Conservation (phyloP, 2,329 filamentous ascomycete species). For the Purpureocillium lavendulum region DNA sequence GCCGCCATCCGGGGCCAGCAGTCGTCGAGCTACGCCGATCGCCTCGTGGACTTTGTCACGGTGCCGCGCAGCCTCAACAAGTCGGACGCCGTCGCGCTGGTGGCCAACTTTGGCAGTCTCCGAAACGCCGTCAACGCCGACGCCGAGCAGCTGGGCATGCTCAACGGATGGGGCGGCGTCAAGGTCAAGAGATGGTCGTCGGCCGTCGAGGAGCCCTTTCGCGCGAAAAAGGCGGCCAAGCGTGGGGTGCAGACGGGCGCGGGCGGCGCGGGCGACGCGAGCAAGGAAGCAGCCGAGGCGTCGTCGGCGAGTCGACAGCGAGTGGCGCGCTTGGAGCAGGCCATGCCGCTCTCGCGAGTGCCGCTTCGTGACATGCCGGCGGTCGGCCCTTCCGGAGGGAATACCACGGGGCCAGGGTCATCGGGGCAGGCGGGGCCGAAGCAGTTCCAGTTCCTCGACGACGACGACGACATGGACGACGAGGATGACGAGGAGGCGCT, state of each 20-base stretch:
- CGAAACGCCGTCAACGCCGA: conserved; percentile 80
- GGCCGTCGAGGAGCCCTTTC: conserved; percentile 78
- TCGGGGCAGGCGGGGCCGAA: conserved; percentile 7
- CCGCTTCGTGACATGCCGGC: conserved; percentile 31
- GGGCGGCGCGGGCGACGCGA: not conserved
- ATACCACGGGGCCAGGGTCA: not conserved
- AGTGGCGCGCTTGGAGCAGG: conserved; percentile 24
- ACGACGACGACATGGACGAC: conserved; percentile 36
- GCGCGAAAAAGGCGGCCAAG: conserved; percentile 63
- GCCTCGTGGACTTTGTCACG: conserved; percentile 86
- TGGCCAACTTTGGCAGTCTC: conserved; percentile 86
- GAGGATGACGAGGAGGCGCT: conserved; percentile 33
- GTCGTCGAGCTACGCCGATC: conserved; percentile 74
- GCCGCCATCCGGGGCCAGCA: conserved; percentile 80
- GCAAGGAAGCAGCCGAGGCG: conserved; percentile 7
- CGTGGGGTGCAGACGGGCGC: conserved; percentile 14
- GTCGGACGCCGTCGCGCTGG: conserved; percentile 82
- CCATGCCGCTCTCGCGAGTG: conserved; percentile 29
- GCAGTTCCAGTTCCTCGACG: conserved; percentile 30
- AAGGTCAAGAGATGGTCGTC: conserved; percentile 83
- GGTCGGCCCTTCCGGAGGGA: no score
- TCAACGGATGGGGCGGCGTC: conserved; percentile 92
- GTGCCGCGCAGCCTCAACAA: conserved; percentile 87
- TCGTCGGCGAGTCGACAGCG: conserved; percentile 2
- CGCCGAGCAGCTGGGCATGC: conserved; percentile 72